A percentile compares a stretch with the other conserved stretches of the same genome.
phyloP scores from a whole-genome alignment of 768 basidiomycete genomes.

The Suillus discolor region DNA sequence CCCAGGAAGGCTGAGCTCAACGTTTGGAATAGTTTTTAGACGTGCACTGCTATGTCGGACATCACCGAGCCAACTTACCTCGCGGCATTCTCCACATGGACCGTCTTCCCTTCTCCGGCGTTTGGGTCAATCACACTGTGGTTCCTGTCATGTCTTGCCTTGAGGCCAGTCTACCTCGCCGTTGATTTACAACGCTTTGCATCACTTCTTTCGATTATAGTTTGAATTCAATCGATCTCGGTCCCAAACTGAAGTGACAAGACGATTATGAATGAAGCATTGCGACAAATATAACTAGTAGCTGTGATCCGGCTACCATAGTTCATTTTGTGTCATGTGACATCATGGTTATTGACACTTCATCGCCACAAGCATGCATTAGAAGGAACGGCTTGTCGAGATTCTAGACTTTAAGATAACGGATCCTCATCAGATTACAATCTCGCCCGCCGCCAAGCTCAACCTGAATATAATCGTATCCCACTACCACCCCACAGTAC shows the following conservation, averaged over 20 bases:
- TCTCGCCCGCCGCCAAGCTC: neutral
- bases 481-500: neutral
- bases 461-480: neutral
- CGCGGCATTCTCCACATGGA: neutral
- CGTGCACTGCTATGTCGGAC: neutral
- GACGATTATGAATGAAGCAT: too few relatives aligned
- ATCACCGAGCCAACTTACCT: neutral
- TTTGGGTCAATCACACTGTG: too few relatives aligned
- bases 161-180: neutral
- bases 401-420: neutral
- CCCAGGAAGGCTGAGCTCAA: neutral
- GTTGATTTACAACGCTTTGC: neutral
- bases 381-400: neutral
- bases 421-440: neutral
- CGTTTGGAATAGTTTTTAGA: too few relatives aligned
- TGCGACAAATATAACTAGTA: too few relatives aligned
- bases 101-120: too few relatives aligned
- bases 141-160: too few relatives aligned
- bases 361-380: too few relatives aligned
- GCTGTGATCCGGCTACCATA: neutral
- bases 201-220: neutral
- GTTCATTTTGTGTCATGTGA: neutral
- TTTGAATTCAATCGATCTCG: neutral
- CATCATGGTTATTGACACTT: neutral
- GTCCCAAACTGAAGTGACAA: neutral